Evolutionary conservation across 768 basidiomycete genomes (phyloP).

Genomic region (Termitomyces sp.): DNA sequence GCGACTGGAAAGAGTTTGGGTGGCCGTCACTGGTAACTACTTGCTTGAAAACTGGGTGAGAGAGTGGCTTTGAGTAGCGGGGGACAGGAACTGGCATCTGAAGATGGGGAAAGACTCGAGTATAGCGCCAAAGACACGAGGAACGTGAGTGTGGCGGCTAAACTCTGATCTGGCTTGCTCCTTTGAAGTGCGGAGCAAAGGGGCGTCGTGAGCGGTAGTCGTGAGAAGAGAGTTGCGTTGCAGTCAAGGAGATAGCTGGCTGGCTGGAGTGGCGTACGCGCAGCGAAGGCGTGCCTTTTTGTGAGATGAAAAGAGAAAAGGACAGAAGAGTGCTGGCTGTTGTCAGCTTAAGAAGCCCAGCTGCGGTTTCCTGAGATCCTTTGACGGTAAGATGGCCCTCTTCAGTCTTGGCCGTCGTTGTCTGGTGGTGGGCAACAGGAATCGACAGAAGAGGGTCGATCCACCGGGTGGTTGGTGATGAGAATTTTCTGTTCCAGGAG

Average conservation of each 20-base stretch:
- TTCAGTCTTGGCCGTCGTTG: conserved; percentile 37
- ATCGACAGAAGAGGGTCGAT: conserved; percentile 47
- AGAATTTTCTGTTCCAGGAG: conserved; percentile 11
- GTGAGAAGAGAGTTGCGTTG: conserved; percentile 25
- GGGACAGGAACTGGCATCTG: conserved; percentile 90
- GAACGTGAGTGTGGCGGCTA: conserved; percentile 32
- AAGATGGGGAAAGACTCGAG: conserved; percentile 35
- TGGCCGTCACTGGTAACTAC: conserved; percentile 36
- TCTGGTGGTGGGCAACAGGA: conserved; percentile 34
- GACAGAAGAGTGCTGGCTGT: conserved; percentile 25
- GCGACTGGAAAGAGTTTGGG: conserved; percentile 42
- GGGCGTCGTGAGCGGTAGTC: conserved; percentile 63
- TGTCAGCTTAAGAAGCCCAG: conserved; percentile 25
- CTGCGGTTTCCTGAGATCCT: conserved; percentile 19
- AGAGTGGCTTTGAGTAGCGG: conserved; percentile 46
- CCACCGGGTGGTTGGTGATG: conserved; percentile 36
- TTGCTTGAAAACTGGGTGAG: conserved; percentile 64
- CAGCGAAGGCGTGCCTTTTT: conserved; percentile 94
- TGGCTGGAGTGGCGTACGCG: conserved; percentile 63
- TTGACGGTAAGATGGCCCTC: conserved; percentile 30
- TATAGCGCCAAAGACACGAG: conserved; percentile 38
- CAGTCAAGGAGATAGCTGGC: conserved; percentile 15
- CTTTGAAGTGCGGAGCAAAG: conserved; percentile 29
- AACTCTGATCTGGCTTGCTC: conserved; percentile 39
- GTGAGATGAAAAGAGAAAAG: conserved; percentile 24